Percentiles rank a stretch among this genome's conserved stretches.
Evolutionary conservation across 768 basidiomycete genomes (phyloP).

Genomic region (Phylloporus sp.): DNA sequence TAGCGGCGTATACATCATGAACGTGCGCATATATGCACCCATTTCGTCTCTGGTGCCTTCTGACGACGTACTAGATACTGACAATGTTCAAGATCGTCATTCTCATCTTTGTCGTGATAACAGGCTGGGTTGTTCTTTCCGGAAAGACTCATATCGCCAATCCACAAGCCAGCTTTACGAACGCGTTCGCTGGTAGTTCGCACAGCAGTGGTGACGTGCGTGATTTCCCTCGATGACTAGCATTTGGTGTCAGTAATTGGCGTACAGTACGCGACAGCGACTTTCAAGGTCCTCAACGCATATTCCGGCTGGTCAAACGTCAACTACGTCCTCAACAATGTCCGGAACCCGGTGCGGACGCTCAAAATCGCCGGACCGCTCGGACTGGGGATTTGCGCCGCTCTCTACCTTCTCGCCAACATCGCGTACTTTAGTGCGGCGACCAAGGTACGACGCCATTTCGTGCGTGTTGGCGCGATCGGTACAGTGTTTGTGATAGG

Average conservation of each 20-base stretch:
- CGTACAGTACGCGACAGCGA: constrained; percentile 53
- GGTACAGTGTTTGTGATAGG: constrained; percentile 15
- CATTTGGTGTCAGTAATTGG: not conserved
- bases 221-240: not conserved
- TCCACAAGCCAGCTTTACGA: constrained; percentile 51
- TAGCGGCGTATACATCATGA: constrained; percentile 48
- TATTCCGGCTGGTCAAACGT: constrained; percentile 54
- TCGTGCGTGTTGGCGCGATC: not conserved
- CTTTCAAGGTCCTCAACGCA: constrained; percentile 54
- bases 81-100: constrained; percentile 53
- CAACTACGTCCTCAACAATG: constrained; percentile 55
- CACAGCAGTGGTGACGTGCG: constrained; percentile 45
- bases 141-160: constrained; percentile 51
- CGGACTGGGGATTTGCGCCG: constrained; percentile 48
- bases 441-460: constrained; percentile 13
- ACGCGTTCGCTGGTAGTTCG: constrained; percentile 54
- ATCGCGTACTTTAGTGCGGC: constrained; percentile 49
- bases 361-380: constrained; percentile 60
- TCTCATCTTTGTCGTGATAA: constrained; percentile 50
- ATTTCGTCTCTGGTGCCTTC: not conserved
- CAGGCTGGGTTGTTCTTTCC: constrained; percentile 57
- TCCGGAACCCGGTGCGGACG: constrained; percentile 54
- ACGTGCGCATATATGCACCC: constrained; percentile 31
- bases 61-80: constrained; percentile 32
- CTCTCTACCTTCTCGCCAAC: constrained; percentile 52